Base-by-base conservation (phyloP, 148 eudicot species). In the Silene uniflora region DNA sequence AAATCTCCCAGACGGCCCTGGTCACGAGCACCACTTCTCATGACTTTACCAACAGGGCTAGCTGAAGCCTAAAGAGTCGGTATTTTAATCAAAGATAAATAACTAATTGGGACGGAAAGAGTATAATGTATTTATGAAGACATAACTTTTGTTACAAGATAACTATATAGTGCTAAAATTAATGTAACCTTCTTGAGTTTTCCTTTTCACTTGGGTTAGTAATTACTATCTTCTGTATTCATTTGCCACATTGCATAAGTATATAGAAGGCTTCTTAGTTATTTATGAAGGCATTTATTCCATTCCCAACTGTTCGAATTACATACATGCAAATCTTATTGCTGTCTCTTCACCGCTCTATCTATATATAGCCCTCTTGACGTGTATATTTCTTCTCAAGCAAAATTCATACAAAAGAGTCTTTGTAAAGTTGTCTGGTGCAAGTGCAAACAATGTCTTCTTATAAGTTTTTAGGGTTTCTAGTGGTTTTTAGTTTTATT, bases 291-390 rank as follows among this genome's bases (percentile, higher is more conserved):
- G 42, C 79, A 76, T 76, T 76, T 76, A 76, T 68, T 67, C 65
- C 49, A 17, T 35, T 35, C 58, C 21, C 79, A 77, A 77, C 79
- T 4, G 75, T 61, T 52, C 62, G 3, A 27, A 52, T 21, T 70
- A 47, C 62, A 22, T 27, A 47, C 69, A 70, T 77, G 79, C 79
- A 77, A 61, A 77, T 25, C 24, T 77, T 62, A 10, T 10, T 67
- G 19, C 24, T 69, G 67, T 70, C 60, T 47, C 10, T 47, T 2
- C 27, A 70, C 62, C 69, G 69, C 12, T 62, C 75, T 76, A 76
- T 76, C 69, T 77, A 77, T 61, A 77, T 77, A 77, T 61, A 61
- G 27, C 74, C 69, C 2, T 47, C 10, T 76, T 39, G 44, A 17
- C 10, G 49, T 7, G 44, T 56, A 23, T 18, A 6, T 21, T 73